Evolutionary conservation across 2,329 filamentous ascomycete genomes (phyloP).

Genomic region (Eutypella sp.): DNA sequence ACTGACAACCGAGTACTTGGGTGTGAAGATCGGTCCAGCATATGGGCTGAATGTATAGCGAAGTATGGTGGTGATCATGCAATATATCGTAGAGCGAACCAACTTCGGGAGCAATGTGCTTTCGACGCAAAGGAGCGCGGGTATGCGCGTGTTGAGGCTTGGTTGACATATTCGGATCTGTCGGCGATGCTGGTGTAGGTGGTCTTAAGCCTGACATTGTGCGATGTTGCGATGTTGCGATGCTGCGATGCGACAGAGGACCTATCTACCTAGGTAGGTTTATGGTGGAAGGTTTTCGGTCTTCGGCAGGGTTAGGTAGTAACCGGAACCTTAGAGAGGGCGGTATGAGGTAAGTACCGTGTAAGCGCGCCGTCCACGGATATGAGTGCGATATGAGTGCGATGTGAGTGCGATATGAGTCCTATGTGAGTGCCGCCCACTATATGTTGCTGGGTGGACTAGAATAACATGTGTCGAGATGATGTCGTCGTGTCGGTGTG

Average conservation of each 20-base stretch:
- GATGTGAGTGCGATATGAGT: too few species aligned
- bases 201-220: not conserved
- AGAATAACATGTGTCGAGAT: too few species aligned
- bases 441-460: too few species aligned
- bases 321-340: too few species aligned
- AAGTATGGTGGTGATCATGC: constrained; percentile 39
- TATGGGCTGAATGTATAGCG: constrained; percentile 48
- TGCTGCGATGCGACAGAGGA: not conserved
- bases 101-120: constrained; percentile 35
- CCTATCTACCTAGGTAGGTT: too few species aligned
- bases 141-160: constrained; percentile 18
- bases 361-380: too few species aligned
- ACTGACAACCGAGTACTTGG: constrained; percentile 42
- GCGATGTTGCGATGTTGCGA: not conserved
- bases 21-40: constrained; percentile 52
- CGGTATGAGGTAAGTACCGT: too few species aligned
- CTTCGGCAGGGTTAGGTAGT: not conserved
- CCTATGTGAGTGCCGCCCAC: too few species aligned
- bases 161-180: constrained; percentile 4
- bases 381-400: too few species aligned
- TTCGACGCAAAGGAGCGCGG: constrained; percentile 22
- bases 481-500: too few species aligned
- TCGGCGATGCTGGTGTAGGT: constrained; percentile 1
- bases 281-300: too few species aligned
- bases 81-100: constrained; percentile 51